Conservation (phyloP, 2,329 filamentous ascomycete genomes). For the Neonectria coccinea region DNA sequence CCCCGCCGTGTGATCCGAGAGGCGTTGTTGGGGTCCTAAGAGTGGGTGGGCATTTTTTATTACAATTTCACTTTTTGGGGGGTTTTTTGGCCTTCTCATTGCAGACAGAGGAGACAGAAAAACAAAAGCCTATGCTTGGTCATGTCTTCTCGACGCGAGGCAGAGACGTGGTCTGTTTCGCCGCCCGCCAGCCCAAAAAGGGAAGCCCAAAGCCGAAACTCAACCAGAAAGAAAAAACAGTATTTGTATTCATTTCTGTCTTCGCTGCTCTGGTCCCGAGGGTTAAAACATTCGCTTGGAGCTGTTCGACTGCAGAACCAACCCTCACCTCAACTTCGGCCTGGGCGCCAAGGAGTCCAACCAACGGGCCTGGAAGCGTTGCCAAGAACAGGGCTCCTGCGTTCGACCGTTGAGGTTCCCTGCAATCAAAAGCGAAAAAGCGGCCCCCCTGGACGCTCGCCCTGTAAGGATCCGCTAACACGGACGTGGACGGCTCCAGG, state of each 20-base stretch:
- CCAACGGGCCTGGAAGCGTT: neutral
- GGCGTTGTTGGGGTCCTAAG: no score
- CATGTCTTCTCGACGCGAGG: neutral
- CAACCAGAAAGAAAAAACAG: neutral
- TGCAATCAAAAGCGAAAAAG: no score
- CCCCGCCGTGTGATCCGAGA: neutral
- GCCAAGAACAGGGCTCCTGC: neutral
- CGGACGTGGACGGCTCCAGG: no score
- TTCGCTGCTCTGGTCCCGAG: no score
- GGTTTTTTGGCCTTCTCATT: neutral
- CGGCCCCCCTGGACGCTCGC: neutral
- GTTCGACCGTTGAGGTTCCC: no score
- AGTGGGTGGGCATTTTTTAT: no score
- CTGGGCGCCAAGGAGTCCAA: neutral
- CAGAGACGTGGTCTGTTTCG: conserved; percentile 17
- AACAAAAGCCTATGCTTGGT: neutral
- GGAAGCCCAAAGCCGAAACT: neutral
- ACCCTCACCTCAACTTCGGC: neutral
- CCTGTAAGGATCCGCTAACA: neutral
- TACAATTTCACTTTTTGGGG: no score
- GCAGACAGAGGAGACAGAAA: neutral
- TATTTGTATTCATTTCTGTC: no score
- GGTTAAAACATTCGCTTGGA: no score
- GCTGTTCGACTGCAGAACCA: no score
- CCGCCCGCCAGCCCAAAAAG: neutral